These are phyloP conservation scores for Nitzschia palea DNA, from an alignment of 108 stramenopile species.

Conservation along the genomic window DNA sequence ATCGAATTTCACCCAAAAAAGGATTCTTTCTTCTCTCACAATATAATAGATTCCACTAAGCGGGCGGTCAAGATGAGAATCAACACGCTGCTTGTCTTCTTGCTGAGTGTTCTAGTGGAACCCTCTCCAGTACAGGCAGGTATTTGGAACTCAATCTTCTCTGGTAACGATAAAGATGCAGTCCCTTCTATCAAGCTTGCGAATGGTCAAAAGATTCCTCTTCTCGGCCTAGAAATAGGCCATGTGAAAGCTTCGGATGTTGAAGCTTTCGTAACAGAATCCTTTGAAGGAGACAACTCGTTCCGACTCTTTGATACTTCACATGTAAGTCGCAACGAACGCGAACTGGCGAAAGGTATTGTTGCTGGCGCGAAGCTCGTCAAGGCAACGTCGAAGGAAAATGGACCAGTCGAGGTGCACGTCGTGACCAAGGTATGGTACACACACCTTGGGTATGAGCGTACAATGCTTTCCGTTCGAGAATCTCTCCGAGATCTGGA, in stretches of 20 bases:
- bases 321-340: constrained; percentile 57
- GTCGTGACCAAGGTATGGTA: constrained; percentile 87
- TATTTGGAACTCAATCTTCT: constrained; percentile 1
- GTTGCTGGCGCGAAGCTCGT: constrained; percentile 19
- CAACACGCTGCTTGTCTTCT: neutral
- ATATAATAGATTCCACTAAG: neutral
- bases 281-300: constrained; percentile 24
- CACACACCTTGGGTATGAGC: constrained; percentile 78
- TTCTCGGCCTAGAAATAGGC: constrained; percentile 79
- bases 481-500: constrained; percentile 14
- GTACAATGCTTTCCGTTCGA: constrained; percentile 62
- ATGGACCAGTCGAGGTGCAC: constrained; percentile 42
- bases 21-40: neutral
- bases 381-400: neutral
- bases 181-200: constrained; percentile 27
- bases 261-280: constrained; percentile 15
- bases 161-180: constrained; percentile 10
- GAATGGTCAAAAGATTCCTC: constrained; percentile 51
- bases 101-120: neutral
- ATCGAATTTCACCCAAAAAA: no score
- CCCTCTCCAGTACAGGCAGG: neutral
- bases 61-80: neutral
- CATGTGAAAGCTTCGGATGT: constrained; percentile 56
- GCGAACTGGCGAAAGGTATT: constrained; percentile 53
- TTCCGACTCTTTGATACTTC: constrained; percentile 69